Evolutionary conservation across 257 asterid genomes (phyloP).

Genomic region (Gentiana straminea): DNA sequence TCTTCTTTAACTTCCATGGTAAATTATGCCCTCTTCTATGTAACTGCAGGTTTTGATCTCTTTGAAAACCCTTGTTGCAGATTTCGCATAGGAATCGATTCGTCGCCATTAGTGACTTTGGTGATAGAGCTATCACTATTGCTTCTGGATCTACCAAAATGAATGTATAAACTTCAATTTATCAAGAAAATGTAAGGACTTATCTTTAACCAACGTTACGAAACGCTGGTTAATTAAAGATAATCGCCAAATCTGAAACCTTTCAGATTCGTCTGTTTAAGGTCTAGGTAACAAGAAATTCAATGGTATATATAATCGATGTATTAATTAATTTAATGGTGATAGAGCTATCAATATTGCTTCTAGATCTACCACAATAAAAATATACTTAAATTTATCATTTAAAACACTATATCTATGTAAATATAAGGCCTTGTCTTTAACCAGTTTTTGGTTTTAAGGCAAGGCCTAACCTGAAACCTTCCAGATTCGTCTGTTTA

Average conservation of each 20-base stretch:
- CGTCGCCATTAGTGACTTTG: slow-evolving; percentile 12
- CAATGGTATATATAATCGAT: background rate
- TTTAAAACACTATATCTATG: too few relatives aligned
- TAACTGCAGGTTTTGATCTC: slow-evolving; percentile 13
- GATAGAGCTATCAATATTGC: too few relatives aligned
- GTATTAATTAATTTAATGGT: too few relatives aligned
- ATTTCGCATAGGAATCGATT: slow-evolving; percentile 11
- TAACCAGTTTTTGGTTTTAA: too few relatives aligned
- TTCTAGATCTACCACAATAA: too few relatives aligned
- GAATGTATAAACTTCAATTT: background rate
- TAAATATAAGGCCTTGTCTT: too few relatives aligned
- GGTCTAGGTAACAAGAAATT: background rate
- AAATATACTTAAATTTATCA: too few relatives aligned
- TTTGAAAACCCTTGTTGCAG: slow-evolving; percentile 11
- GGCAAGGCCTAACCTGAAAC: too few relatives aligned
- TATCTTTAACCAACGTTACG: background rate
- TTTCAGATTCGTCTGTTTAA: background rate
- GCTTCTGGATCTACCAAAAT: slow-evolving; percentile 7
- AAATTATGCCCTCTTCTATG: slow-evolving; percentile 13
- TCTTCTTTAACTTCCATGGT: slow-evolving; percentile 13
- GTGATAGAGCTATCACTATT: slow-evolving; percentile 9
- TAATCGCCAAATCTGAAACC: background rate
- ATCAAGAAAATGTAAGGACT: background rate
- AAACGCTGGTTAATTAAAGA: background rate
- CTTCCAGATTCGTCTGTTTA: too few relatives aligned